A percentile compares a stretch with the other conserved stretches of the same genome.
Evolutionary conservation across 148 eudicot species (phyloP).

Genomic region (Pharnaceum exiguum): DNA sequence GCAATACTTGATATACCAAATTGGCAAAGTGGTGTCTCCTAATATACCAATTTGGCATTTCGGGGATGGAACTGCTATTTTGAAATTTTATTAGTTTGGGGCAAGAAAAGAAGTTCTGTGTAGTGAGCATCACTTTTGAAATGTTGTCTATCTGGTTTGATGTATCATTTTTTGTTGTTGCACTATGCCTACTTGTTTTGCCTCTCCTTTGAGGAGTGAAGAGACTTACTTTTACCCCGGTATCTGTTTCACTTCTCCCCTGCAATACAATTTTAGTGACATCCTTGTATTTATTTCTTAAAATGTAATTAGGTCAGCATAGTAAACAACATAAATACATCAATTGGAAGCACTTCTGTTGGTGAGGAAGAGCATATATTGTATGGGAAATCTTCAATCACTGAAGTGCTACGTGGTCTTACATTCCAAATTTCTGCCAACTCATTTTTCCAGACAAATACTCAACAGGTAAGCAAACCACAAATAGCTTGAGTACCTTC

Average conservation of each 20-base stretch:
- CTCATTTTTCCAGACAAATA: conserved; percentile 96
- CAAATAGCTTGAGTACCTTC: background rate
- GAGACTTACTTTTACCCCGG: background rate
- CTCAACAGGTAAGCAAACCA: conserved; percentile 59
- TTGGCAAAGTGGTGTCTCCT: too few species aligned
- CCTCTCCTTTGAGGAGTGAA: too few species aligned
- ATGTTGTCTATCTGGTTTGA: too few species aligned
- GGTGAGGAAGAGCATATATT: conserved; percentile 81
- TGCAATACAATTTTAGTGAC: background rate
- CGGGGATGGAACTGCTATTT: too few species aligned
- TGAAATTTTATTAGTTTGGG: too few species aligned
- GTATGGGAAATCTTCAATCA: conserved; percentile 76
- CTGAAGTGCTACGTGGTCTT: conserved; percentile 79
- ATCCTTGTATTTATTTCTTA: background rate
- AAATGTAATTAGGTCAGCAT: conserved; percentile 63
- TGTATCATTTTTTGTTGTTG: too few species aligned
- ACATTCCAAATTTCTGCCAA: conserved; percentile 96
- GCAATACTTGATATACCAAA: too few species aligned
- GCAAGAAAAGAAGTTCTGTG: too few species aligned
- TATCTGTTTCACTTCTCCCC: background rate
- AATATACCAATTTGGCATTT: too few species aligned
- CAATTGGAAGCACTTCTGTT: conserved; percentile 84
- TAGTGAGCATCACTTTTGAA: too few species aligned
- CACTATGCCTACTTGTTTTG: too few species aligned
- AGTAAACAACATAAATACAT: conserved; percentile 87